Percentiles rank a stretch among this genome's conserved stretches.
Conservation (phyloP, 2,329 filamentous ascomycete species). For the Dothideomycetes sp. region DNA sequence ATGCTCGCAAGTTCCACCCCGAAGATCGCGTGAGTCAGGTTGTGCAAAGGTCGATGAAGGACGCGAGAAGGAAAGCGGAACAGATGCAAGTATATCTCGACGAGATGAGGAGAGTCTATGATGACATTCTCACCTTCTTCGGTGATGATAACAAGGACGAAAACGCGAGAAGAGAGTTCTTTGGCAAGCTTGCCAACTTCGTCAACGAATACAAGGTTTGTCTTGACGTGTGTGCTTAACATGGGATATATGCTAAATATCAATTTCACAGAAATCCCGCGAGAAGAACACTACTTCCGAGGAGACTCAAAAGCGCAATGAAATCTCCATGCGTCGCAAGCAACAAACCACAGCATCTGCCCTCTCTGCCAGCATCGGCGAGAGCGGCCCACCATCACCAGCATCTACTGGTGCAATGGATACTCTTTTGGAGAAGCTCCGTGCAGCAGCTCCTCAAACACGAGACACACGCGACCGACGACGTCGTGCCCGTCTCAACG, state of each 20-base stretch:
- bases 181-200: conserved; percentile 83
- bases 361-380: conserved; percentile 29
- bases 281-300: conserved; percentile 84
- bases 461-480: conserved; percentile 82
- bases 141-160: conserved; percentile 90
- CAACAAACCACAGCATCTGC: conserved; percentile 48
- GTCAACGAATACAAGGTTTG: conserved; percentile 78
- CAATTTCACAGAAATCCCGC: conserved; percentile 56
- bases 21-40: conserved; percentile 89
- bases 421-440: conserved; percentile 83
- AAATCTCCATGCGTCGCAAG: conserved; percentile 88
- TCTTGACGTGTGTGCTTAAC: conserved; percentile 9
- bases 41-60: conserved; percentile 91
- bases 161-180: conserved; percentile 89
- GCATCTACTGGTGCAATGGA: conserved; percentile 86
- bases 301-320: conserved; percentile 73
- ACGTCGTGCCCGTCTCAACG: conserved; percentile 77
- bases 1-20: conserved; percentile 95
- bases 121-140: conserved; percentile 94
- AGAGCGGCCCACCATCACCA: conserved; percentile 36
- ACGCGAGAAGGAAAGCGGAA: conserved; percentile 87
- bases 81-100: conserved; percentile 90
- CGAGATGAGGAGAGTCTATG: conserved; percentile 81
- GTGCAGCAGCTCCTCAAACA: conserved; percentile 81
- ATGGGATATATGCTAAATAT: conserved; percentile 6